A percentile compares a stretch with the other conserved stretches of the same genome.
phyloP scores from a whole-genome alignment of 169 alveolate genomes.

The Perkinsus olseni region DNA sequence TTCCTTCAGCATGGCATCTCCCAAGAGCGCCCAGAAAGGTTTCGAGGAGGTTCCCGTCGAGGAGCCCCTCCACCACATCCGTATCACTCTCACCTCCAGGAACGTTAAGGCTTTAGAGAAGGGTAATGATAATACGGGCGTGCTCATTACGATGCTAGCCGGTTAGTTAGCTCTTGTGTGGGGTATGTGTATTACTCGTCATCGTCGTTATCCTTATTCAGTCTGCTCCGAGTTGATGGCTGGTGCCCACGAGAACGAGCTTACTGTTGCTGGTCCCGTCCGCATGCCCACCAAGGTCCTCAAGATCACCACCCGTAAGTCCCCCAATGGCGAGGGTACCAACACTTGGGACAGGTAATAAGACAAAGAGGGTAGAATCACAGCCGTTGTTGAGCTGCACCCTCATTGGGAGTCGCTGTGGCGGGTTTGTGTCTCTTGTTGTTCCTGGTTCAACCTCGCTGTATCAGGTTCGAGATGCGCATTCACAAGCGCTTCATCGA shows the following conservation, averaged over 20 bases:
- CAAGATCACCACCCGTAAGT: constrained; percentile 87
- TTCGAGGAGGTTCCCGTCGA: constrained; percentile 27
- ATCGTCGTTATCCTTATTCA: constrained; percentile 17
- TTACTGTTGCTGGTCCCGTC: constrained; percentile 90
- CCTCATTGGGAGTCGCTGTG: no score
- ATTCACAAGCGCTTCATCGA: constrained; percentile 95
- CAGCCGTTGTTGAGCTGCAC: no score
- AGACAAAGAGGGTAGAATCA: no score
- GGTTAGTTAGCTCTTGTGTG: background rate
- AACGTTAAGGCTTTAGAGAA: constrained; percentile 75
- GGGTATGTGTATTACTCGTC: background rate
- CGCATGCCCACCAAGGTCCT: constrained; percentile 92
- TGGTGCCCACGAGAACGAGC: constrained; percentile 84
- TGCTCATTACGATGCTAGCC: background rate
- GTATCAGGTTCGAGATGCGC: constrained; percentile 85
- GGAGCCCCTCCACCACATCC: constrained; percentile 78
- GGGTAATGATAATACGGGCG: constrained; percentile 56
- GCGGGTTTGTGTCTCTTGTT: no score
- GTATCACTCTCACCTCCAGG: constrained; percentile 81
- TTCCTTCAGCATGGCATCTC: background rate
- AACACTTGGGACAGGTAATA: constrained; percentile 85
- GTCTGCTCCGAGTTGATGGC: constrained; percentile 83
- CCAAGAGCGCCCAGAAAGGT: constrained; percentile 5
- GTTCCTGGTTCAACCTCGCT: no score
- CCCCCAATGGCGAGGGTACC: constrained; percentile 98